A percentile compares a stretch with the other conserved stretches of the same genome.
Conservation (phyloP, 2,329 filamentous ascomycete species). For the Apiospora marii region DNA sequence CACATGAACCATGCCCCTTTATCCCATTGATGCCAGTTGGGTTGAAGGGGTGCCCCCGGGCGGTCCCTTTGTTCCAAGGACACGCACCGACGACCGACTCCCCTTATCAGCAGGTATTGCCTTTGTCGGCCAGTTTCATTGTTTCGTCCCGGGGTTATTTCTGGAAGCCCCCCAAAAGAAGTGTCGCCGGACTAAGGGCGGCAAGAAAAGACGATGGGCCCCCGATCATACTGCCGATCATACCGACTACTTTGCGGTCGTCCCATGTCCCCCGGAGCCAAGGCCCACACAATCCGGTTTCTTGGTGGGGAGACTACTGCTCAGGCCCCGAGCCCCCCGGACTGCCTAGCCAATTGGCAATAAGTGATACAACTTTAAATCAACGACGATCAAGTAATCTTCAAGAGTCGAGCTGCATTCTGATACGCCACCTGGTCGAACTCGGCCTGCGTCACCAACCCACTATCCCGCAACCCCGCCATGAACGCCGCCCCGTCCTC, state of each 20-base stretch:
- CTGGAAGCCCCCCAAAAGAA: neutral
- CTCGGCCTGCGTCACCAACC: conserved; percentile 54
- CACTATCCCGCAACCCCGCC: conserved; percentile 53
- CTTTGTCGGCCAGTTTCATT: conserved; percentile 13
- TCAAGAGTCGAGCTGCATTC: conserved; percentile 53
- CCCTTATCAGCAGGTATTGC: neutral
- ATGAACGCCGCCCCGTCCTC: conserved; percentile 57
- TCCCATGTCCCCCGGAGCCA: neutral
- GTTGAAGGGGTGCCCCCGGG: neutral
- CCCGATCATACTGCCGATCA: conserved; percentile 8
- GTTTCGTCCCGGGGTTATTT: neutral
- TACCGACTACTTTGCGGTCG: neutral
- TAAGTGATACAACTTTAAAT: neutral
- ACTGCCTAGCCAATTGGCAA: neutral
- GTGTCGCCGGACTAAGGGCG: neutral
- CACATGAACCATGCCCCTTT: neutral
- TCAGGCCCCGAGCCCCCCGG: neutral
- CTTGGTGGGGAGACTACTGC: neutral
- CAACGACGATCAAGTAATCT: conserved; percentile 9
- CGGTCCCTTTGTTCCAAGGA: neutral
- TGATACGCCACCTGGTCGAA: conserved; percentile 55
- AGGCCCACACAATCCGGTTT: neutral
- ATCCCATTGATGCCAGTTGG: neutral
- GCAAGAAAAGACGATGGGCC: neutral
- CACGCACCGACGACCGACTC: neutral